Conservation (phyloP, 768 basidiomycete genomes). For the Hericium erinaceus region DNA sequence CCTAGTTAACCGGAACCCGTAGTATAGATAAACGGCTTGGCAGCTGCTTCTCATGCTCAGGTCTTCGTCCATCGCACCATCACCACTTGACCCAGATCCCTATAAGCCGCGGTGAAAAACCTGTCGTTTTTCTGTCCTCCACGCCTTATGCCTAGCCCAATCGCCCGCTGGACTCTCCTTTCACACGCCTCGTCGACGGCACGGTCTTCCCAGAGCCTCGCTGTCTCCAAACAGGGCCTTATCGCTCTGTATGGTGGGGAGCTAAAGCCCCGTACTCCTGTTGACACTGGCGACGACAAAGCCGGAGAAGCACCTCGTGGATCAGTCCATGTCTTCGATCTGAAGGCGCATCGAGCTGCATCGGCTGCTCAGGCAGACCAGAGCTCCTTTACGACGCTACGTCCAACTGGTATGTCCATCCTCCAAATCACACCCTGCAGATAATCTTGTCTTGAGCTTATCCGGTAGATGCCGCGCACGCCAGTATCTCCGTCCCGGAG, state of each 20-base stretch:
- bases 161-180: slow-evolving; percentile 22
- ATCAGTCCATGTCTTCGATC: neutral
- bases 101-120: no score
- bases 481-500: neutral
- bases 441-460: no score
- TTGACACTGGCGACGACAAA: slow-evolving; percentile 20
- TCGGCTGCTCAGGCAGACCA: neutral
- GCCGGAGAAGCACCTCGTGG: neutral
- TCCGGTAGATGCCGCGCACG: no score
- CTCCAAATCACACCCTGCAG: neutral
- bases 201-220: slow-evolving; percentile 35
- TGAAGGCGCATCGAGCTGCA: neutral
- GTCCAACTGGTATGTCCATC: neutral
- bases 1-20: no score
- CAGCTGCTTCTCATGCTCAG: no score
- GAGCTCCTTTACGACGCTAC: neutral
- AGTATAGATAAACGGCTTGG: no score
- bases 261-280: slow-evolving; percentile 31
- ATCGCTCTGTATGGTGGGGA: slow-evolving; percentile 36
- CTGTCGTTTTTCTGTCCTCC: neutral
- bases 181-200: slow-evolving; percentile 15
- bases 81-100: no score
- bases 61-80: no score
- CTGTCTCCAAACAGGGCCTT: slow-evolving; percentile 19
- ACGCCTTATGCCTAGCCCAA: neutral